Evolutionary conservation across 352 stramenopile species (phyloP), one percentile per base, ranked within the genome.

Genomic region (Phytophthora crassamura): DNA sequence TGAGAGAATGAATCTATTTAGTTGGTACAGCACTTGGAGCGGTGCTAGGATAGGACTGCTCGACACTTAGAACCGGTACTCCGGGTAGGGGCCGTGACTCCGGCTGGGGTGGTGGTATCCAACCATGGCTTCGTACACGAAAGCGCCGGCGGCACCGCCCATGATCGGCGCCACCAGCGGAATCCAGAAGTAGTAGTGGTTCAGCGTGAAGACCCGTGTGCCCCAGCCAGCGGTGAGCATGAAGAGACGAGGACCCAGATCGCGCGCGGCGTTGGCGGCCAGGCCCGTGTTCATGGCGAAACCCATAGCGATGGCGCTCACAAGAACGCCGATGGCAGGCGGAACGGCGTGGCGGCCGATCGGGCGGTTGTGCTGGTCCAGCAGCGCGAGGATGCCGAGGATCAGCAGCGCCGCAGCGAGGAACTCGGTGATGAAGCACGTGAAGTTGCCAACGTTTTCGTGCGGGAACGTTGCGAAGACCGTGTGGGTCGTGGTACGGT

Each of bases 241-340:
- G 71, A 90, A 90, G 14, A 91, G 8, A 16, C 83, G 83, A 42
- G 83, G 83, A 7, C 76, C 72, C 52, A 93, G 87, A 57, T 93
- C 84, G 38, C 84, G 82, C 12, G 82, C 82, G 9, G 75, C 82
- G 59, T 93, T 93, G 49, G 88, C 66, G n/a, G 84, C 80, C 42
- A 91, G 89, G 9, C 84, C 84, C 35, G 84, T 93, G 78, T 93
- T 91, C 77, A 88, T 90, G 15, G 77, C 84, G 47, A 93, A 93
- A 7, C 78, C 89, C 39, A 92, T 78, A 10, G 84, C 84, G 50
- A 92, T 92, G n/a, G 81, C 80, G 15, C 77, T 79, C 33, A 93
- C 73, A n/a, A 91, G 75, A 33, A 93, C 60, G 3, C 84, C 84
- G 42, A 93, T 91, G 18, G 88, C 82, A 8, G 88, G 74, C 8